Conservation (phyloP, 306 rosid genomes). For the Ammopiptanthus mongolicus region DNA sequence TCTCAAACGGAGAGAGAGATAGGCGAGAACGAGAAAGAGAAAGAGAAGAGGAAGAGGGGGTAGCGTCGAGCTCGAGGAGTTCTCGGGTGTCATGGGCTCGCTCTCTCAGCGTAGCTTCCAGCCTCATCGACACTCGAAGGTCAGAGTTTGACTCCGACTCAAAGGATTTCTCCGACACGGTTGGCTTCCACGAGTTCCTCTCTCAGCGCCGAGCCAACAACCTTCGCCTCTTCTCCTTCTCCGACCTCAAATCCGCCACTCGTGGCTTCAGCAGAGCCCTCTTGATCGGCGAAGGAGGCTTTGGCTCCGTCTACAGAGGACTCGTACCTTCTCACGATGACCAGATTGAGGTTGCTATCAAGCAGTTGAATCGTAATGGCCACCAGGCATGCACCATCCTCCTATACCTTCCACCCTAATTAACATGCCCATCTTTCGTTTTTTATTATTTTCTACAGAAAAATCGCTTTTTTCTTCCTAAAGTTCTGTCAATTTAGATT, state of each 20-base stretch:
- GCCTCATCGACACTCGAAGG: slow-evolving; percentile 55
- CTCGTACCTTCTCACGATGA: slow-evolving; percentile 18
- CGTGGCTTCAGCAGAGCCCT: slow-evolving; percentile 66
- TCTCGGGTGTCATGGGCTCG: slow-evolving; percentile 92
- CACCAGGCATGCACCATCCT: slow-evolving; percentile 61
- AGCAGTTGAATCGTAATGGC: slow-evolving; percentile 88
- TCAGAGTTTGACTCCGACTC: slow-evolving; percentile 60
- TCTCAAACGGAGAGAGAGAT: slow-evolving; percentile 47
- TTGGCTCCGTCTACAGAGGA: slow-evolving; percentile 83
- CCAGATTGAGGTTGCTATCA: slow-evolving; percentile 67
- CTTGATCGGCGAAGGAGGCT: slow-evolving; percentile 90
- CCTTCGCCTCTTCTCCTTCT: slow-evolving; percentile 64
- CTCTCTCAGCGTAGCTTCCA: slow-evolving; percentile 80
- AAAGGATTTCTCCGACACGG: slow-evolving; percentile 55
- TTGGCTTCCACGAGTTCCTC: slow-evolving; percentile 51
- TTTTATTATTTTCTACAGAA: no score
- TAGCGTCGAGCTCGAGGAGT: slow-evolving; percentile 47
- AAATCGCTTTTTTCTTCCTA: not conserved
- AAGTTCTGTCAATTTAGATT: no score
- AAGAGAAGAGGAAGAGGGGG: slow-evolving; percentile 38
- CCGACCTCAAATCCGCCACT: slow-evolving; percentile 74
- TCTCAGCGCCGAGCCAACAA: slow-evolving; percentile 65
- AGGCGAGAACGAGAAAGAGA: slow-evolving; percentile 28
- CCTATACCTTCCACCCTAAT: not conserved
- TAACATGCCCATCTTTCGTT: not conserved